Percentiles rank a stretch among this genome's conserved stretches.
phyloP scores from a whole-genome alignment of 371 early-diverging fungal species.

The Actinomortierella ambigua region DNA sequence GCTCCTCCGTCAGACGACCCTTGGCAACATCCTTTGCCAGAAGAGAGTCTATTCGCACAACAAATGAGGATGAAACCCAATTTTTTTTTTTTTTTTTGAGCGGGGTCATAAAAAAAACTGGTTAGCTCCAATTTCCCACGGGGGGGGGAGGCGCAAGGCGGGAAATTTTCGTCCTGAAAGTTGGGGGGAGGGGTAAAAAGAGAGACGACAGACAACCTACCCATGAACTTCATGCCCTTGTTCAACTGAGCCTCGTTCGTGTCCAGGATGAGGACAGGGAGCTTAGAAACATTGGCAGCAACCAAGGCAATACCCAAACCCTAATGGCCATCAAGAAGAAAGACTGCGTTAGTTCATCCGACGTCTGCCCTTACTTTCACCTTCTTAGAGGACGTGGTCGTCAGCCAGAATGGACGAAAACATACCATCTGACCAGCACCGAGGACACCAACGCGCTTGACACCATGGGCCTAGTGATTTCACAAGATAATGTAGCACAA shows the following conservation, averaged over 20 bases:
- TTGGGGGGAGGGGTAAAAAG: too few species aligned
- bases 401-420: too few species aligned
- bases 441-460: conserved; percentile 74
- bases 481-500: neutral
- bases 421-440: conserved; percentile 86
- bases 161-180: too few species aligned
- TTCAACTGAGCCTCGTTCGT: conserved; percentile 80
- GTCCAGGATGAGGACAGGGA: conserved; percentile 85
- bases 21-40: conserved; percentile 91
- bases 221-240: conserved; percentile 82
- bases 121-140: too few species aligned
- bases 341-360: neutral
- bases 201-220: conserved; percentile 49
- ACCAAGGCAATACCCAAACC: conserved; percentile 97
- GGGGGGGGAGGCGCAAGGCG: neutral
- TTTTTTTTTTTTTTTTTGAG: neutral
- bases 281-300: conserved; percentile 83
- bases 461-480: conserved; percentile 21
- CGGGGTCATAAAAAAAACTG: too few species aligned
- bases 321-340: conserved; percentile 41
- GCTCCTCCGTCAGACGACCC: conserved; percentile 82
- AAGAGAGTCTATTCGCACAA: conserved; percentile 66
- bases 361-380: too few species aligned
- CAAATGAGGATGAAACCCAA: neutral
- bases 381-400: too few species aligned